phyloP scores from a whole-genome alignment of 768 basidiomycete genomes.

The Russula ochroleuca region DNA sequence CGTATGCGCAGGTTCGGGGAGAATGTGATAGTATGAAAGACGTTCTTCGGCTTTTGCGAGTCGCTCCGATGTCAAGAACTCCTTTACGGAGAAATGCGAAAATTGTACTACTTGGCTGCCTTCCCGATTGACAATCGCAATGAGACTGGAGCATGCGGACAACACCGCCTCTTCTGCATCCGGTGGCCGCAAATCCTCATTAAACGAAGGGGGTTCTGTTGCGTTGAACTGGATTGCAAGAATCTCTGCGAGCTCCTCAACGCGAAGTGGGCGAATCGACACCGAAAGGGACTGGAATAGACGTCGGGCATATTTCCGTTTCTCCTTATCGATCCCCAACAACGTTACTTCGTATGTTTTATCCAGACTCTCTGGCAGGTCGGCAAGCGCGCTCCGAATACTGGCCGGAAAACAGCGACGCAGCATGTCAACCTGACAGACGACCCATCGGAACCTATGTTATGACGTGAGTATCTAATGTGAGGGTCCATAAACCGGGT shows the following conservation, averaged over 20 bases:
- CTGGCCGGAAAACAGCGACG: not conserved
- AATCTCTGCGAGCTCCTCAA: not conserved
- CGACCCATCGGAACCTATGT: not conserved
- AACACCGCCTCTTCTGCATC: not conserved
- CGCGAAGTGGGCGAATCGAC: not conserved
- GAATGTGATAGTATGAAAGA: not conserved
- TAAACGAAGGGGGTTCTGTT: not conserved
- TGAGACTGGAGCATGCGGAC: not conserved
- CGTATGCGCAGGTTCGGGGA: not conserved
- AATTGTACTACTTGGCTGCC: not conserved
- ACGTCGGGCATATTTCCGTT: not conserved
- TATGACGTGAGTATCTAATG: not conserved
- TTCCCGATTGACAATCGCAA: not conserved
- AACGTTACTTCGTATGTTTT: not conserved
- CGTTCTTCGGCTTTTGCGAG: not conserved
- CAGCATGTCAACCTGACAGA: not conserved
- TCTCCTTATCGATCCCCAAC: not conserved
- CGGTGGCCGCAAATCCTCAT: not conserved
- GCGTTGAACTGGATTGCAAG: not conserved
- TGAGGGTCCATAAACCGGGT: not conserved
- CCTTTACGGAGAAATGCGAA: not conserved
- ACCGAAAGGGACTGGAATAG: not conserved
- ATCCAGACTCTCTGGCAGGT: not conserved
- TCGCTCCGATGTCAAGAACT: not conserved
- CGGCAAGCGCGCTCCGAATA: not conserved